Base-by-base conservation (phyloP, 768 basidiomycete species). In the Inosperma sp. region DNA sequence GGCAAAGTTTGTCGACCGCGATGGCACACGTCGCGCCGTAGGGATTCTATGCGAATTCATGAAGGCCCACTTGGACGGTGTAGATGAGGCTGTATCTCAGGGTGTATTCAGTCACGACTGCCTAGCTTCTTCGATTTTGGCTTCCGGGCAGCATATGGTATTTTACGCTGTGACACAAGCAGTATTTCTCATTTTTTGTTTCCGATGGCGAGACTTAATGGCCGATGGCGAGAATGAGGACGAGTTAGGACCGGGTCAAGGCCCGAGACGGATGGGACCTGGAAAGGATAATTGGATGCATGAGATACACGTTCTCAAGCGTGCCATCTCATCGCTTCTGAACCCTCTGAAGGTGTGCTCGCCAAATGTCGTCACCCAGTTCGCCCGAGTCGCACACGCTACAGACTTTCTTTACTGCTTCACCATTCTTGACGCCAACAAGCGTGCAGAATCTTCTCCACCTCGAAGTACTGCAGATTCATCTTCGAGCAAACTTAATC, bases 151-250 rank as follows among this genome's bases (percentile, higher is more conserved):
- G 48, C 75, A 86, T 58, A 80, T 78, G 22, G 79, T 95, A 16
- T 97, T 97, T 64, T 97, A 97, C 64, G 93, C 94, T 2, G 86
- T 95, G 26, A 71, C 83, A 0, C 96, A 98, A 62, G 86, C 94
- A 0, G 81, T 93, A 8, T 94, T 99, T 64, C 77, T 98, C 56
- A 92, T 99, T 56, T 99, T 99, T 67, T 98, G 96, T 67, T 99
- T 98, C 70, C 76, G 96, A 9, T 98, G 95, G 95, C 73, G 90
- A 53, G 96, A 98, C 56, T 70, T 98, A 29, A 65, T 81, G n/a
- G 75, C 80, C 12, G 86, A 84, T 5, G 75, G 71, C 19, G 77
- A 74, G 19, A 80, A 76, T 30, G 59, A 66, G 48, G 44, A 62
- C 12, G 46, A 48, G 14, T 2, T 27, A 34, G 35, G 44, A 14